These are phyloP conservation scores for Solanum stenotomum DNA, from an alignment of 257 asterid species.

Conservation along the genomic window DNA sequence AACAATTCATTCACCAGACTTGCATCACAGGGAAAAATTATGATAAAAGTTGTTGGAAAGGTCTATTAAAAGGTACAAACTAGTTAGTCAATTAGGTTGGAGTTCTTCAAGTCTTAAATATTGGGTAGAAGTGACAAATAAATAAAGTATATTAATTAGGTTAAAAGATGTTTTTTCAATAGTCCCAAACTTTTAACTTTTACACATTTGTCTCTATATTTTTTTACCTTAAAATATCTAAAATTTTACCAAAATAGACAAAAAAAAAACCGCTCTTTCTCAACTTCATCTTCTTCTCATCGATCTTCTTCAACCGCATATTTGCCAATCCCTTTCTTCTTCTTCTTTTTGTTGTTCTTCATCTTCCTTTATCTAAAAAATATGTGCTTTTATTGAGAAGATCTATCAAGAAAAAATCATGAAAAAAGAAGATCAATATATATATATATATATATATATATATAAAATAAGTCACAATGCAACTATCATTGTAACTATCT, in stretches of 20 bases:
- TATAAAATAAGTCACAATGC: too few species aligned
- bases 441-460: too few species aligned
- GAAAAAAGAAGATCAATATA: too few species aligned
- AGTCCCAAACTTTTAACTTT: background rate
- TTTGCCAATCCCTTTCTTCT: background rate
- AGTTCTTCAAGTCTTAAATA: too few species aligned
- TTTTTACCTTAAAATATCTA: background rate
- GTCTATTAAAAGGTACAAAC: background rate
- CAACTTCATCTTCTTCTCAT: too few species aligned
- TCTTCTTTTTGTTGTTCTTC: too few species aligned
- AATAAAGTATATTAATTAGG: background rate
- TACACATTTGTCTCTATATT: background rate
- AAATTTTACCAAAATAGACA: too few species aligned
- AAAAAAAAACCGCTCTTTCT: background rate
- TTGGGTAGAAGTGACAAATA: background rate
- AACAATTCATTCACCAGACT: too few species aligned
- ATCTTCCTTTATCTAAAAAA: too few species aligned
- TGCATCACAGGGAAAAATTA: too few species aligned
- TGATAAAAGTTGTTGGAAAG: too few species aligned
- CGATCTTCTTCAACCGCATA: background rate
- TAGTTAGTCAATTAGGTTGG: background rate
- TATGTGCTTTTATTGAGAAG: background rate
- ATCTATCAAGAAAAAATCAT: background rate
- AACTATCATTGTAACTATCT: too few species aligned
- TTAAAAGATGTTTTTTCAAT: background rate